phyloP scores from a whole-genome alignment of 1,284 basidiomycete genomes.

The Microstroma glucosiphilum region DNA sequence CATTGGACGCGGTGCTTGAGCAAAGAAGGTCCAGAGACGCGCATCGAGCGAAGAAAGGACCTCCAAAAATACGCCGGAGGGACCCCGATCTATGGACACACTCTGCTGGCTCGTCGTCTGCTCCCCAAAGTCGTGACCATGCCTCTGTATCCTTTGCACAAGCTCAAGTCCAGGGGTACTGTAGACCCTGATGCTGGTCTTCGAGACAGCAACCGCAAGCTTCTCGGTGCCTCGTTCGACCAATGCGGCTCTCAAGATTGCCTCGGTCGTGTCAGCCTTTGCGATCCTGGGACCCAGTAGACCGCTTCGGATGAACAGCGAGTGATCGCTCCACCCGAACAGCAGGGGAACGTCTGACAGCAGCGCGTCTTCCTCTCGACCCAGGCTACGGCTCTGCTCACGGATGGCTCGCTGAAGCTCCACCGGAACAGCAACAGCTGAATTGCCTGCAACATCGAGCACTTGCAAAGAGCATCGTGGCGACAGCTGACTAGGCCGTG shows the following conservation, averaged over 20 bases:
- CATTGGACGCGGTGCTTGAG: conserved; percentile 28
- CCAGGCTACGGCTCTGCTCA: conserved; percentile 17
- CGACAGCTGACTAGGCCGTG: not conserved
- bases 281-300: conserved; percentile 30
- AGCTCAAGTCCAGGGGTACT: conserved; percentile 34
- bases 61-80: conserved; percentile 41
- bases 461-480: conserved; percentile 18
- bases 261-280: conserved; percentile 30
- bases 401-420: conserved; percentile 31
- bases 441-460: conserved; percentile 28
- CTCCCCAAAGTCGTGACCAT: conserved; percentile 29
- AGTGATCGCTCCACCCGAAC: conserved; percentile 5
- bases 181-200: conserved; percentile 30
- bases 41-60: conserved; percentile 37
- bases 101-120: conserved; percentile 5
- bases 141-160: conserved; percentile 35
- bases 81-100: conserved; percentile 23
- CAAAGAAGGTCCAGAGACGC: conserved; percentile 41
- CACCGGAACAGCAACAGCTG: conserved; percentile 20
- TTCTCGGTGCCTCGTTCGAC: conserved; percentile 27
- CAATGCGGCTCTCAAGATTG: conserved; percentile 26
- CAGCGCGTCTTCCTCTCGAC: conserved; percentile 9
- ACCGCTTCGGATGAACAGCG: conserved; percentile 18
- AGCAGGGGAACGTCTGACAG: conserved; percentile 17
- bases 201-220: conserved; percentile 26